Base-by-base conservation (phyloP, 805 yeast species). In the Kluyveromyces lactis region DNA sequence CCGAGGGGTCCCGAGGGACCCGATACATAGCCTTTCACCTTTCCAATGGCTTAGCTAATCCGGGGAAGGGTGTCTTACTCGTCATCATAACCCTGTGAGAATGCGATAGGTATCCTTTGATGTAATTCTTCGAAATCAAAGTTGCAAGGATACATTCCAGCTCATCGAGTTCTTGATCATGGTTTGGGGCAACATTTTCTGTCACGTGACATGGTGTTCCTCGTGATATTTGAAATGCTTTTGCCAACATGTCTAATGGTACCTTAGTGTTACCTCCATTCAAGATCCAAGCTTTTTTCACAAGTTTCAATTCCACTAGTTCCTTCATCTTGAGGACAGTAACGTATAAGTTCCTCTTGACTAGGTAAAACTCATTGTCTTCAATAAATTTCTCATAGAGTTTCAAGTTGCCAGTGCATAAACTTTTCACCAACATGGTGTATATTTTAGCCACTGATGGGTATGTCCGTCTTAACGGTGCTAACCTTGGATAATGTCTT, bases 21-120 rank as follows among this genome's bases (percentile, higher is more conserved):
- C n/a, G n/a, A n/a, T n/a, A n/a, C n/a, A n/a, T n/a, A n/a, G n/a
- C n/a, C n/a, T n/a, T n/a, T n/a, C n/a, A n/a, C n/a, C 9, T 21
- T 21, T 21, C 6, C 8, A 21, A 9, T 21, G 24, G 24, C 24
- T 21, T 21, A 6, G 24, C 60, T 29, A 56, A 59, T 24, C 47
- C 51, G 2, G 92, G 94, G 55, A 86, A 86, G 2, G 95, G 79
- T 13, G 67, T 73, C 57, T 81, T 85, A 55, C 92, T 79, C 40
- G 86, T 60, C 8, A 87, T 95, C 15, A 85, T 65, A 37, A 84
- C 81, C 30, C 75, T 66, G 52, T 83, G 78, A 3, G 79, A 72
- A 53, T 86, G 92, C 4, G 95, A 82, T 12, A 87, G 58, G 57
- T 87, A 87, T 0, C 95, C 96, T 58, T 82, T 86, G 34, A 86